Evolutionary conservation across 352 stramenopile species (phyloP).

Genomic region (Pythium myriotylum): DNA sequence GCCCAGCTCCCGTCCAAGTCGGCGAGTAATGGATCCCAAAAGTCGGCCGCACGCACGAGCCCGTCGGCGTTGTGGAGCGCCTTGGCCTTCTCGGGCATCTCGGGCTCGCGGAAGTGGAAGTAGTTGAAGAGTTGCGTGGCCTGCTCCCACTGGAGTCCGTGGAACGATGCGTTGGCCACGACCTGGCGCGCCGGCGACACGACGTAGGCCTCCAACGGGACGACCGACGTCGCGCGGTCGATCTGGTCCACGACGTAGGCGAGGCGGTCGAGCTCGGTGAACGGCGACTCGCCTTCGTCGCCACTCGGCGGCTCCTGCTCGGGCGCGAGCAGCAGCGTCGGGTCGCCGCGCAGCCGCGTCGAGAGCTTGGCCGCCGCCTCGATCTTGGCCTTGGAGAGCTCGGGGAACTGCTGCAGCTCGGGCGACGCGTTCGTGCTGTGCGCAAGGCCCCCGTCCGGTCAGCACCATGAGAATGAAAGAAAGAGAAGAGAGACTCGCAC

Average conservation of each 20-base stretch:
- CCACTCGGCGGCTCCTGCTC: conserved; percentile 41
- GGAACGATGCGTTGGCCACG: conserved; percentile 67
- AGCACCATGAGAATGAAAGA: background rate
- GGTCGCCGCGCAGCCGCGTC: conserved; percentile 68
- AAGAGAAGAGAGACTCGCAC: conserved; percentile 16
- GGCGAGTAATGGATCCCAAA: conserved; percentile 67
- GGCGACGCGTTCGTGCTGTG: conserved; percentile 72
- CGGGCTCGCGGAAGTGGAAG: conserved; percentile 73
- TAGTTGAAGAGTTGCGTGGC: conserved; percentile 70
- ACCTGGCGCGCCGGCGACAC: conserved; percentile 74
- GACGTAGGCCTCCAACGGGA: conserved; percentile 67
- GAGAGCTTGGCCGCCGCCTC: conserved; percentile 46
- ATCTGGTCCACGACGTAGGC: conserved; percentile 70
- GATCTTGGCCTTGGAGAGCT: conserved; percentile 63
- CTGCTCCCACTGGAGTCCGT: conserved; percentile 67
- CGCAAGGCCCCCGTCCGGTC: conserved; percentile 1
- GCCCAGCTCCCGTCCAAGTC: conserved; percentile 71
- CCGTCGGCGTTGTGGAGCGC: conserved; percentile 56
- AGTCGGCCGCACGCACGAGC: conserved; percentile 65
- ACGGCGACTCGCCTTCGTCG: conserved; percentile 46
- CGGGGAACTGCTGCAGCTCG: conserved; percentile 79
- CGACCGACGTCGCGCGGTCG: conserved; percentile 56
- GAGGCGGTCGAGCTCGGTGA: conserved; percentile 77
- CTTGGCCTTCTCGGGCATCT: conserved; percentile 58
- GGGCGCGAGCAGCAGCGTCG: conserved; percentile 51